phyloP scores from a whole-genome alignment of 2,329 filamentous ascomycete genomes.

The Xylariaceae sp. region DNA sequence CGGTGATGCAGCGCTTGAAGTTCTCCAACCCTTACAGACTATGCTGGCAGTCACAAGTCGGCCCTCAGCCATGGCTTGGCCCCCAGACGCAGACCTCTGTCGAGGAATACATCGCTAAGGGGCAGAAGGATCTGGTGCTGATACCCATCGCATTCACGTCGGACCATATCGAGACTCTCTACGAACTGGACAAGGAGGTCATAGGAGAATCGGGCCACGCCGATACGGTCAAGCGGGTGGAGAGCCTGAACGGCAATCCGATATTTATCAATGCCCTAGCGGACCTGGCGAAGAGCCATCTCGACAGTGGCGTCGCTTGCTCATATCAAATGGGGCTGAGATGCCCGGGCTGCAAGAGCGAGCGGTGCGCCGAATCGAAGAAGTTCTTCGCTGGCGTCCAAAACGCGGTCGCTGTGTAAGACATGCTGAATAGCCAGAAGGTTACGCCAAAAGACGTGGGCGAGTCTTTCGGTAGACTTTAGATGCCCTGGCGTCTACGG shows the following conservation, averaged over 20 bases:
- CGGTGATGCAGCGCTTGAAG: conserved; percentile 87
- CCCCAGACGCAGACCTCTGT: conserved; percentile 89
- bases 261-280: conserved; percentile 89
- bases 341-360: conserved; percentile 89
- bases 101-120: conserved; percentile 81
- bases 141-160: conserved; percentile 97
- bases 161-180: conserved; percentile 98
- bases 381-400: conserved; percentile 51
- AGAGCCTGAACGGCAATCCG: conserved; percentile 85
- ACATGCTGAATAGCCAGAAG: too few species aligned
- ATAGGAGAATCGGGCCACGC: conserved; percentile 78
- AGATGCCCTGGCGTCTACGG: too few species aligned
- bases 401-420: conserved; percentile 24
- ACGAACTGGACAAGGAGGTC: conserved; percentile 89
- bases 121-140: conserved; percentile 83
- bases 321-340: conserved; percentile 83
- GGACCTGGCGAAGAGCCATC: conserved; percentile 75
- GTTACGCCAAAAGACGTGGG: too few species aligned
- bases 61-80: conserved; percentile 89
- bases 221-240: conserved; percentile 80
- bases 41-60: conserved; percentile 97
- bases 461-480: too few species aligned
- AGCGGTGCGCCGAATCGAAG: conserved; percentile 75
- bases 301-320: conserved; percentile 62
- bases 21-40: conserved; percentile 89